Evolutionary conservation across 2,329 filamentous ascomycete genomes (phyloP).

Genomic region (Blastomyces emzantsi): DNA sequence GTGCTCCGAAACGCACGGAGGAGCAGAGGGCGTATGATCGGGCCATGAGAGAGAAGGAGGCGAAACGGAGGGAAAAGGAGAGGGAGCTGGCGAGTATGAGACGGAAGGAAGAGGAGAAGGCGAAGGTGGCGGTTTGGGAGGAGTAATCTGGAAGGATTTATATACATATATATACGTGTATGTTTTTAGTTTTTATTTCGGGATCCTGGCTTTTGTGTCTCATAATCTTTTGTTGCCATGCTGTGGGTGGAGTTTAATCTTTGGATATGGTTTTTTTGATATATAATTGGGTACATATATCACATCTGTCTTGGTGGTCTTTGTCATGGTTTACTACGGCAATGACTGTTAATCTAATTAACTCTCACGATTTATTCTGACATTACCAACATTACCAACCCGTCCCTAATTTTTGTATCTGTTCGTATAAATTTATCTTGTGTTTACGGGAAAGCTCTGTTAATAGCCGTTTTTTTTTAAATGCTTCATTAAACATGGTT

Average conservation of each 20-base stretch:
- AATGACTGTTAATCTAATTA: not conserved
- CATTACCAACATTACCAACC: not conserved
- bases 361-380: not conserved
- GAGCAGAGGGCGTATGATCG: slow-evolving; percentile 83
- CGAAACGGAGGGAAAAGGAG: slow-evolving; percentile 64
- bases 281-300: not conserved
- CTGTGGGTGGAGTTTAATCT: not conserved
- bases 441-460: not conserved
- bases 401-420: not conserved
- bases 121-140: slow-evolving; percentile 83
- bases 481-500: not conserved
- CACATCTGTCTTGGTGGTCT: not conserved
- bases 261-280: not conserved
- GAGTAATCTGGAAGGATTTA: slow-evolving; percentile 33
- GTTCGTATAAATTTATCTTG: not conserved
- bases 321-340: not conserved
- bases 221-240: not conserved
- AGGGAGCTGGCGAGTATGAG: slow-evolving; percentile 55
- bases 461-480: not conserved
- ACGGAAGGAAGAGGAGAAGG: slow-evolving; percentile 58
- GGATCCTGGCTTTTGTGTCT: not conserved
- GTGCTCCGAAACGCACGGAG: slow-evolving; percentile 70
- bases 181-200: not conserved
- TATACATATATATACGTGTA: not conserved
- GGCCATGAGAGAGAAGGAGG: slow-evolving; percentile 74